Evolutionary conservation across 495 filamentous ascomycete species (phyloP), one percentile per base, ranked within the genome.

Genomic region (Aspergillus cristatus): DNA sequence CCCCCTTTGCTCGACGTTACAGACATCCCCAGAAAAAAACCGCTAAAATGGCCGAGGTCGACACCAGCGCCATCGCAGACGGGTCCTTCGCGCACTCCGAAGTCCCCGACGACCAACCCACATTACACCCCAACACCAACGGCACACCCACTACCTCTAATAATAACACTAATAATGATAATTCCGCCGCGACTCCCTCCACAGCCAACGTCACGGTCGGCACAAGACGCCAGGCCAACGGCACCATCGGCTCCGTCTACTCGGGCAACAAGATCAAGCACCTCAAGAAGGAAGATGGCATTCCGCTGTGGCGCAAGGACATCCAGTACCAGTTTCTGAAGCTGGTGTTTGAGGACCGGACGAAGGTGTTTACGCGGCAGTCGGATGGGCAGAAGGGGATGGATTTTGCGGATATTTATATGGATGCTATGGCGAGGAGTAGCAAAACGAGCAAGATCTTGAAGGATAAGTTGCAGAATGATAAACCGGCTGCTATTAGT

Each of bases 381-480:
- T 71, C 74, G 7, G 81, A 87, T 40, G 67, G 70, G 32, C 71
- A 76, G 33, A 73, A 73, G 46, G 79, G 79, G 43, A 74, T 88
- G 53, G 91, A 81, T 46, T 98, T 98, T 53, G 86, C 91, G 18
- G 86, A 98, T 60, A 74, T 97, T 34, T 98, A 98, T 62, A 86
- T 98, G 54, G 89, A 97, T 60, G 86, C 90, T 29, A 98, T 98
- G 91, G 88, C 93, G 6, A 74, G 86, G 62, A 98, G 91, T 60
- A 96, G 86, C 72, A 98, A 98, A 69, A 96, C 89, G 18, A 97
- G 91, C 65, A 96, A 97, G 62, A 93, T 98, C 42, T 71, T 98
- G 35, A 84, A 93, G 54, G 91, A 98, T 50, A 98, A 98, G 69
- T 74, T 98, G 47, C 78, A 95, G 50, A 90, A 78, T 50, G 91